phyloP scores from a whole-genome alignment of 2,329 filamentous ascomycete genomes.

The Nectriaceae sp. region DNA sequence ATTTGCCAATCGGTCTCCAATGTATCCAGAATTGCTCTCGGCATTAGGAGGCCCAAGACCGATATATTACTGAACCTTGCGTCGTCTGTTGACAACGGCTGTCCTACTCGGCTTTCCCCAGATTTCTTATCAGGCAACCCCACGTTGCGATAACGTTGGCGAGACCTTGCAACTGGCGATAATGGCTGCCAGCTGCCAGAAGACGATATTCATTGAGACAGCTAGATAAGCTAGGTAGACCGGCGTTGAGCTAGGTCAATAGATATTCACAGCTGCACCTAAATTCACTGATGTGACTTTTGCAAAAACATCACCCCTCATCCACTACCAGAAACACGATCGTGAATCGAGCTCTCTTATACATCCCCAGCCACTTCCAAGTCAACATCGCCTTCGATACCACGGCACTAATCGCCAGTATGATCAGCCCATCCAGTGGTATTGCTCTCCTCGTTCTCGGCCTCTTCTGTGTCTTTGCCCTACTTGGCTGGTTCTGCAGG shows the following conservation, averaged over 20 bases:
- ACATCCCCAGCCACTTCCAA: neutral
- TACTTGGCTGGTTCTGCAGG: conserved; percentile 33
- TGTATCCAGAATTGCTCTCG: neutral
- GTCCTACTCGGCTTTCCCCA: conserved; percentile 16
- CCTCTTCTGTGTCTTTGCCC: conserved; percentile 30
- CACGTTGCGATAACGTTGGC: conserved; percentile 22
- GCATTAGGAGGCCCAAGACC: too few species aligned
- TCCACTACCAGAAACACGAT: too few species aligned
- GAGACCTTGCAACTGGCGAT: conserved; percentile 10
- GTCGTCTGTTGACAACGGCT: neutral
- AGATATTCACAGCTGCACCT: too few species aligned
- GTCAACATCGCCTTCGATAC: neutral
- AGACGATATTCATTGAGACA: conserved; percentile 1
- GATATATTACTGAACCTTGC: neutral
- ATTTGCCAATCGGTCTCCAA: neutral
- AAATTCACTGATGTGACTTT: too few species aligned
- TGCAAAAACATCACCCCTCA: too few species aligned
- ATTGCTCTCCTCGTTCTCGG: conserved; percentile 36
- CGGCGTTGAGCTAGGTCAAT: too few species aligned
- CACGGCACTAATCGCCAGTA: conserved; percentile 7
- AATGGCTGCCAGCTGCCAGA: conserved; percentile 5
- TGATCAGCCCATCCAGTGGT: conserved; percentile 30
- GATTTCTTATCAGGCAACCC: conserved; percentile 19
- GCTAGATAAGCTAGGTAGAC: too few species aligned
- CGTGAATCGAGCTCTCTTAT: neutral